A percentile compares a stretch with the other conserved stretches of the same genome.
phyloP scores from a whole-genome alignment of 208 protist genomes.

The Wallacemonas sp. region DNA sequence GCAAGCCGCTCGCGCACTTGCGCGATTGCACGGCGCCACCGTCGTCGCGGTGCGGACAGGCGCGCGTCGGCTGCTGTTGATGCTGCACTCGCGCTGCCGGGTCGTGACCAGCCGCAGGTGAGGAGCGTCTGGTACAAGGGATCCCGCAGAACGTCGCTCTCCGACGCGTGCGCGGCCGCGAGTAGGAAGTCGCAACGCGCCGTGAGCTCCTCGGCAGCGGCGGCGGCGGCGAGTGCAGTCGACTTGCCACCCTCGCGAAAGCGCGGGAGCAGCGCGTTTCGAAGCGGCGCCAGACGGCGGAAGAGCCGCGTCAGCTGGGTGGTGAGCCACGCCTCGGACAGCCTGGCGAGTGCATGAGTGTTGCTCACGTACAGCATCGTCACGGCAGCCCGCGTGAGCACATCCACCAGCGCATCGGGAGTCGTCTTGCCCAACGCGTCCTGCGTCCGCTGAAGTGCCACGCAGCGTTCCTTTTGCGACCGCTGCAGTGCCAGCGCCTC shows the following conservation, averaged over 20 bases:
- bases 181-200: conserved; percentile 11
- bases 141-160: not conserved
- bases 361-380: conserved; percentile 37
- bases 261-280: conserved; percentile 16
- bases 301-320: not conserved
- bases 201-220: not conserved
- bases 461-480: conserved; percentile 27
- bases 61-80: too few species aligned
- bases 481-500: not conserved
- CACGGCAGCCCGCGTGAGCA: conserved; percentile 29
- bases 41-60: conserved; percentile 1
- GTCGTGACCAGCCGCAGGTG: not conserved
- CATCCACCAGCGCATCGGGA: conserved; percentile 14
- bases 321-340: not conserved
- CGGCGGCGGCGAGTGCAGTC: not conserved
- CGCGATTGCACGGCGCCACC: conserved; percentile 16
- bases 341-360: not conserved
- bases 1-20: conserved; percentile 7
- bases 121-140: not conserved
- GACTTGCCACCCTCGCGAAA: not conserved
- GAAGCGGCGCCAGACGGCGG: conserved; percentile 11
- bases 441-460: conserved; percentile 21
- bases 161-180: not conserved
- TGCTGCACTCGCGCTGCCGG: too few species aligned
- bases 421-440: conserved; percentile 26